Evolutionary conservation across 345 rosid species (phyloP), one percentile per base, ranked within the genome.

Genomic region (Salix arbutifolia): DNA sequence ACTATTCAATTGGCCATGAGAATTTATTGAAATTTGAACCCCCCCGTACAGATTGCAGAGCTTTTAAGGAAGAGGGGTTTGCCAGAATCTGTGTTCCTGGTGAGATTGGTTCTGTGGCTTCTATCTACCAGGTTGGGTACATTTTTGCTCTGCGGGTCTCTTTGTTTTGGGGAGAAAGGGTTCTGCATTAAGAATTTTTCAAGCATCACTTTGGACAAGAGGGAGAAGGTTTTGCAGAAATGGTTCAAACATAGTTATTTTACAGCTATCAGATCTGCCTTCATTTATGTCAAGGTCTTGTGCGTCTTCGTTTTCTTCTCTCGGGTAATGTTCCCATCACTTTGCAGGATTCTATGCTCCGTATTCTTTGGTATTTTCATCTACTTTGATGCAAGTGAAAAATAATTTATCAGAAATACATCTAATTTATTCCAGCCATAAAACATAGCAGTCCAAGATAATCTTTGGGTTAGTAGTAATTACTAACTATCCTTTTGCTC

Each of bases 71-170:
- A 70, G 65, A 81, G 89, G 77, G 76, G 52, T 0, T 19, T 76
- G 11, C 60, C 16, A 1, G 93, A 87, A 30, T 84, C 73, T 0
- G 42, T 81, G 82, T 65, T 88, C 3, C 6, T 87, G 71, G 67
- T 82, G 48, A 86, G 98, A 65, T 46, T 78, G 14, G 84, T 89
- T 12, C 25, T 91, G 30, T 16, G 84, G 77, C 12, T 85, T 10
- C 84, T 94, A 50, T 86, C 89, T 7, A 91, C 97, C 1, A 86
- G 91, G 84, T 8, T 94, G 66, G 98, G 98, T 19, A 91, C 94
- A 0, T 31, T 91, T 11, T 33, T 94, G 75, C 83, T 94, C 0
- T 90, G 95, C 68, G 97, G 98, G 50, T 77, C 82, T 4, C 86
- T 85, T 1, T 84, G 92, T 84, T 65, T 86, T 19, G 85, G 70